phyloP scores from a whole-genome alignment of 2,329 filamentous ascomycete species.

The Botrytis sinoallii region DNA sequence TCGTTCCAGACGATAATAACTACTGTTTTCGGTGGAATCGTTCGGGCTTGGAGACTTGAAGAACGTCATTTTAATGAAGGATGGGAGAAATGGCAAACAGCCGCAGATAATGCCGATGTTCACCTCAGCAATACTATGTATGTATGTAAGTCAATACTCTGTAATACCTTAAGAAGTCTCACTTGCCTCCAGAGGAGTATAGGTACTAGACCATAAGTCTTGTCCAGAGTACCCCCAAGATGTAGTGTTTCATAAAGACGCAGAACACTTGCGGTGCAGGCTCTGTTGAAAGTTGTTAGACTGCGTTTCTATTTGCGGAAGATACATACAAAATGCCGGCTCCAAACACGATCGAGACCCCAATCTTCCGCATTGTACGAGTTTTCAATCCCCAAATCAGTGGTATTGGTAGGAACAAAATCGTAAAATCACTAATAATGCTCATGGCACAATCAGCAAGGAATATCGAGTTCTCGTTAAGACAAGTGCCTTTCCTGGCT shows the following conservation, averaged over 20 bases:
- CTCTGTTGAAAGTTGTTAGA: neutral
- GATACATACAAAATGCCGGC: neutral
- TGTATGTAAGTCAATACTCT: neutral
- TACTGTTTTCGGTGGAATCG: neutral
- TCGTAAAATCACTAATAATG: conserved; percentile 2
- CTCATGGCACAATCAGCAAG: conserved; percentile 4
- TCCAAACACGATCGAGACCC: neutral
- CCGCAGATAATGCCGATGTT: conserved; percentile 6
- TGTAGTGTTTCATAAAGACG: neutral
- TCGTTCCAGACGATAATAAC: neutral
- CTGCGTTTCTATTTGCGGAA: no score
- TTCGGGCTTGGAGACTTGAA: neutral
- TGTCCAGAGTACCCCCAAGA: neutral
- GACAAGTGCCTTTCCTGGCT: neutral
- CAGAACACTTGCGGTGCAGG: neutral
- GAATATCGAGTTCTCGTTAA: conserved; percentile 2
- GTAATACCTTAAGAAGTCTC: no score
- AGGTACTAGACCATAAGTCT: neutral
- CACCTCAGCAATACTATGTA: neutral
- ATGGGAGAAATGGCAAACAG: neutral
- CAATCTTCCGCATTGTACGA: conserved; percentile 5
- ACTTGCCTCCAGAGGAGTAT: neutral
- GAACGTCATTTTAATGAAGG: neutral
- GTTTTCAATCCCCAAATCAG: conserved; percentile 2
- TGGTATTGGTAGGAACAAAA: neutral